These are phyloP conservation scores for Medicago truncatula DNA, from an alignment of 306 rosid species.

Conservation along the genomic window MtrunA17r5.0-ANR NC_053042.1:49260001-49260500, in stretches of 20 bases:
- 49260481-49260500: background rate
- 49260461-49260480: background rate
- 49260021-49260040: conserved; percentile 25
- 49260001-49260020: conserved; percentile 13
- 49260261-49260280: background rate
- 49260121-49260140: conserved; percentile 97
- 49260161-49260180: conserved; percentile 95
- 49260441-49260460: no score
- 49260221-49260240: background rate
- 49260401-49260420: background rate
- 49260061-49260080: conserved; percentile 55
- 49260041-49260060: background rate
- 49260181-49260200: conserved; percentile 18
- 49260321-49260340: background rate
- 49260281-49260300: background rate
- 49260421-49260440: background rate
- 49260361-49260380: background rate
- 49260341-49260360: background rate
- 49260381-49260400: background rate
- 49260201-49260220: conserved; percentile 22
- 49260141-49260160: conserved; percentile 98
- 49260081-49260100: conserved; percentile 98
- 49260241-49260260: background rate
- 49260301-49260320: background rate
- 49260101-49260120: conserved; percentile 99